Evolutionary conservation across 2,329 filamentous ascomycete species (phyloP).

Genomic region (Pseudogymnoascus sp.): DNA sequence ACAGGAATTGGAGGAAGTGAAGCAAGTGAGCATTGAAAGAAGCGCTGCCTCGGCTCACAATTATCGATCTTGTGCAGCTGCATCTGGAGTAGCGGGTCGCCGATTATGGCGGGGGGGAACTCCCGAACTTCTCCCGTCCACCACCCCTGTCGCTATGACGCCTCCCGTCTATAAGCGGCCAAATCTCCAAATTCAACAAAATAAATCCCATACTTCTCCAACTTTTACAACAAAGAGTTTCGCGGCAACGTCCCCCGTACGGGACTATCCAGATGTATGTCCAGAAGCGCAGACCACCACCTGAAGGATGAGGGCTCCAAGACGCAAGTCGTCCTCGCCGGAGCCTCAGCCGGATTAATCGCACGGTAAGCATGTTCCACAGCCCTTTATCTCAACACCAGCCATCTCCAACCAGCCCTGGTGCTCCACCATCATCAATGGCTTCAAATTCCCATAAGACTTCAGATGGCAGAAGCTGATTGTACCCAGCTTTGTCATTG

Average conservation of each 20-base stretch:
- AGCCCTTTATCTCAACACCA: neutral
- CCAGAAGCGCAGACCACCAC: slow-evolving; percentile 47
- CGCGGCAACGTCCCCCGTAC: slow-evolving; percentile 6
- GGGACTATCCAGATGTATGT: slow-evolving; percentile 49
- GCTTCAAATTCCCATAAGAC: neutral
- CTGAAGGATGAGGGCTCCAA: slow-evolving; percentile 67
- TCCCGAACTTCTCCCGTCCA: slow-evolving; percentile 7
- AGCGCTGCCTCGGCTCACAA: neutral
- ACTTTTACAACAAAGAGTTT: neutral
- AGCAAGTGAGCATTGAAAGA: neutral
- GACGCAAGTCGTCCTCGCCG: slow-evolving; percentile 57
- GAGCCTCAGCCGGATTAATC: slow-evolving; percentile 71
- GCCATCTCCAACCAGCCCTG: neutral
- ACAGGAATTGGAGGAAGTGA: neutral
- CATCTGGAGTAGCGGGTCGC: slow-evolving; percentile 4
- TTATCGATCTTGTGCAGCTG: neutral
- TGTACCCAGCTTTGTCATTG: slow-evolving; percentile 69
- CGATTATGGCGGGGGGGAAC: slow-evolving; percentile 5
- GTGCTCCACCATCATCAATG: neutral
- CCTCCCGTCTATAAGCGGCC: neutral
- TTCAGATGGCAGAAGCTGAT: slow-evolving; percentile 13
- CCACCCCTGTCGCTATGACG: slow-evolving; percentile 10
- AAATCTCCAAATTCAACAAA: slow-evolving; percentile 8
- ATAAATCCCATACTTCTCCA: neutral
- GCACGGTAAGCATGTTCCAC: slow-evolving; percentile 54